phyloP scores from a whole-genome alignment of 441 rosid species.

The Biscutella auriculata region DNA sequence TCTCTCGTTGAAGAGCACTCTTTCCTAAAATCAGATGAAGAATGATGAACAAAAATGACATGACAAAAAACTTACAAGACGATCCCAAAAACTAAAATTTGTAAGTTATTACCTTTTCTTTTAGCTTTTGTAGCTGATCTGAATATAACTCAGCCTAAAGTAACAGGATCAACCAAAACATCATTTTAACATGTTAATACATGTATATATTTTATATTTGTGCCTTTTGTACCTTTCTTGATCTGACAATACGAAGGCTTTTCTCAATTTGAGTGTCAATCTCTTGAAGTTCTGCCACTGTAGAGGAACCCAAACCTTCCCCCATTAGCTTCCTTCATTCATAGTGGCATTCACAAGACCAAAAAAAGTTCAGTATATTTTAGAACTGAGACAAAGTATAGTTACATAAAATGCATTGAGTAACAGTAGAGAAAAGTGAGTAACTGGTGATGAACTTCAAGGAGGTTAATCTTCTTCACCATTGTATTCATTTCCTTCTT shows the following conservation, averaged over 20 bases:
- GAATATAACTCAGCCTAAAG: conserved; percentile 19
- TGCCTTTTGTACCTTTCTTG: conserved; percentile 45
- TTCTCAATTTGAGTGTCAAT: conserved; percentile 36
- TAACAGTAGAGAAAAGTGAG: background rate
- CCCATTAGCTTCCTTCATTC: conserved; percentile 51
- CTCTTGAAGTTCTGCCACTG: conserved; percentile 38
- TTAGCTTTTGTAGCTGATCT: conserved; percentile 1
- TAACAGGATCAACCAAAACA: conserved; percentile 5
- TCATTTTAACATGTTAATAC: background rate
- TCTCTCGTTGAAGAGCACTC: conserved; percentile 4
- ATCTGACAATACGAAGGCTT: conserved; percentile 43
- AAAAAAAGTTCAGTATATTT: background rate
- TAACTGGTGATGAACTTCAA: conserved; percentile 38
- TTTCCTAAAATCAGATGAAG: conserved; percentile 4
- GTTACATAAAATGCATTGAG: background rate
- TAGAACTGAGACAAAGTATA: background rate
- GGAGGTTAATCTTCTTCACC: conserved; percentile 38
- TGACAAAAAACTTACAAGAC: background rate
- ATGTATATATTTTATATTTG: background rate
- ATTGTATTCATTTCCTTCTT: conserved; percentile 31
- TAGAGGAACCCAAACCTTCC: conserved; percentile 32
- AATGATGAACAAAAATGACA: background rate
- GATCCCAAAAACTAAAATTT: background rate
- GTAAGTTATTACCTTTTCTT: conserved; percentile 6
- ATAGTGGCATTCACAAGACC: background rate